Conservation (phyloP, 768 basidiomycete genomes). For the Pleurotus djamor region DNA sequence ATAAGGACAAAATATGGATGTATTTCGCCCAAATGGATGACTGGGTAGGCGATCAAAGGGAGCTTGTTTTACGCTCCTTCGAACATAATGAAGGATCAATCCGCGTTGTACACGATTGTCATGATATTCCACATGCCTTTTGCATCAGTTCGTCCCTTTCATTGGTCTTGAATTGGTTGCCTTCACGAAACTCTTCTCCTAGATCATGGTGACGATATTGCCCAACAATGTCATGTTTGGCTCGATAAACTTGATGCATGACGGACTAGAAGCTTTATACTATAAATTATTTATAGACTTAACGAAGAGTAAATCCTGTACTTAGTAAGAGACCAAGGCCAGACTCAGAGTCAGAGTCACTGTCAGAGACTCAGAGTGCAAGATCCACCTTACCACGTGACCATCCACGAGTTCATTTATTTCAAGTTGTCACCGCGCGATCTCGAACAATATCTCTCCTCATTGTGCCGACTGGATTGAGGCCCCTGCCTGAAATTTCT, state of each 20-base stretch:
- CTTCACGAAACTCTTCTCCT: constrained; percentile 4
- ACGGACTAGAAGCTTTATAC: background rate
- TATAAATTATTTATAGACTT: too few species aligned
- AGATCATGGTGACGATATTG: constrained; percentile 55
- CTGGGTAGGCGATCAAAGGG: constrained; percentile 66
- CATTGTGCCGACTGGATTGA: too few species aligned
- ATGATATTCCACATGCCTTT: constrained; percentile 67
- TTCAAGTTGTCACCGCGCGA: too few species aligned
- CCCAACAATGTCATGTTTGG: constrained; percentile 47
- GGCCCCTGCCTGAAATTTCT: too few species aligned
- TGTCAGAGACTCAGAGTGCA: too few species aligned
- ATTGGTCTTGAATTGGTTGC: background rate
- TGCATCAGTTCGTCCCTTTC: constrained; percentile 56
- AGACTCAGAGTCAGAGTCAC: too few species aligned
- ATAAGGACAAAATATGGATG: constrained; percentile 37
- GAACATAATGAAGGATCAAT: constrained; percentile 25
- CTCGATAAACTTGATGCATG: constrained; percentile 20
- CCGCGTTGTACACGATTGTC: constrained; percentile 40
- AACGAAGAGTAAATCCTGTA: too few species aligned
- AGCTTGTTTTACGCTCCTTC: constrained; percentile 38
- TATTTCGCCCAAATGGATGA: constrained; percentile 64
- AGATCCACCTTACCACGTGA: too few species aligned
- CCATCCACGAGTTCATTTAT: too few species aligned
- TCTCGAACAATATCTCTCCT: too few species aligned
- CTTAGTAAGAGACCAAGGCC: too few species aligned